Base-by-base conservation (phyloP, 148 eudicot species). In the Pharnaceum exiguum region DNA sequence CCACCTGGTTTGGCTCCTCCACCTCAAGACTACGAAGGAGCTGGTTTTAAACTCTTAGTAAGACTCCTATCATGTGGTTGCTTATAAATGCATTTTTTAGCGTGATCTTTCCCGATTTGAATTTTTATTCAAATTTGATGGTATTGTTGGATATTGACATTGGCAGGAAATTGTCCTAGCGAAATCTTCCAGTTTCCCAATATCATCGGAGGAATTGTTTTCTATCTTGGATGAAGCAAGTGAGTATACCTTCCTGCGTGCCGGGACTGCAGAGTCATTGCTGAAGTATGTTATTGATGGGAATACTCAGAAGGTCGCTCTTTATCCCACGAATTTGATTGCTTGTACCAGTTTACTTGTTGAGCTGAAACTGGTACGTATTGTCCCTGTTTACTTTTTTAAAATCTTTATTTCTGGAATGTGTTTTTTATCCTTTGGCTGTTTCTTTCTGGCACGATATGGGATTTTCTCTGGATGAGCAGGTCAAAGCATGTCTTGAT, bases 351-450 rank as follows among this genome's bases (percentile, higher is more conserved):
- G 95, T 69, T 89, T 94, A 79, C 90, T 94, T 47, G 68, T 84
- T 68, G 99, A 94, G 71, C 95, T 73, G 74, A 80, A 86, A 75
- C 76, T 94, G 99, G 99, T 94, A 89, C n/a, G n/a, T n/a, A n/a
- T n/a, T n/a, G n/a, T n/a, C 24, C n/a, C 37, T 18, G 33, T 44
- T 18, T 40, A n/a, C n/a, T 38, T 54, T 19, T 16, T 17, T 16
- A 21, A 42, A n/a, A n/a, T n/a, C n/a, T n/a, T n/a, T n/a, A n/a
- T n/a, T n/a, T 30, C n/a, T n/a, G n/a, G n/a, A n/a, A n/a, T 63
- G 32, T 47, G 1, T 44, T 64, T 24, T 16, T 27, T 55, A 40
- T 25, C 25, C 44, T 22, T 19, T 7, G 8, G 4, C 17, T 32
- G 12, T 43, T 13, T 11, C n/a, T n/a, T n/a, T n/a, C 11, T n/a